These are phyloP conservation scores for Rhytidhysteron rufulum DNA, from an alignment of 2,329 filamentous ascomycete genomes.

Conservation along the genomic window DNA sequence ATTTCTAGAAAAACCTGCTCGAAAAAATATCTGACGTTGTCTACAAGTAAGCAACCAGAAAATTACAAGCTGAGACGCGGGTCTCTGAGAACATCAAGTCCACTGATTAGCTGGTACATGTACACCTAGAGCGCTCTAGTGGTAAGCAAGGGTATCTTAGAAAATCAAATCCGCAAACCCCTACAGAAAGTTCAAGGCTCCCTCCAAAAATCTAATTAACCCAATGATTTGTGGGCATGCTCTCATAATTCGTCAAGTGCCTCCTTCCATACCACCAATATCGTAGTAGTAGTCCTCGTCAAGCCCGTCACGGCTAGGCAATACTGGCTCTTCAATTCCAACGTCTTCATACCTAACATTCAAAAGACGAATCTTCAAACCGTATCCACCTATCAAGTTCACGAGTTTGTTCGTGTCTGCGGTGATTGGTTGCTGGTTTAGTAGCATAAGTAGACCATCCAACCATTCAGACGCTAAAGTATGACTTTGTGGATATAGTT, in stretches of 20 bases:
- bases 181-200: too few relatives aligned
- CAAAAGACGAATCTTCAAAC: conserved; percentile 84
- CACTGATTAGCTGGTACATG: too few relatives aligned
- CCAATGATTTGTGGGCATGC: too few relatives aligned
- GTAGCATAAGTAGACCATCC: conserved; percentile 88
- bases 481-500: conserved; percentile 76
- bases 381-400: conserved; percentile 80
- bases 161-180: too few relatives aligned
- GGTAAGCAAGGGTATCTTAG: too few relatives aligned
- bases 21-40: too few relatives aligned
- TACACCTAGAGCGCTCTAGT: too few relatives aligned
- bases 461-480: conserved; percentile 93
- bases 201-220: too few relatives aligned
- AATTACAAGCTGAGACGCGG: too few relatives aligned
- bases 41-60: too few relatives aligned
- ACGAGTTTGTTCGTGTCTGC: conserved; percentile 90
- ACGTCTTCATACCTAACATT: conserved; percentile 88
- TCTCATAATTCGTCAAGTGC: not conserved
- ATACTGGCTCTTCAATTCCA: conserved; percentile 62
- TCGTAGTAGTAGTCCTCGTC: conserved; percentile 95
- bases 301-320: conserved; percentile 78
- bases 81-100: too few relatives aligned
- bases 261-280: conserved; percentile 34
- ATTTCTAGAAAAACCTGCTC: too few relatives aligned
- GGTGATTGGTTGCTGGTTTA: conserved; percentile 96